phyloP scores from a whole-genome alignment of 2,329 filamentous ascomycete species.

The Aspergillus fischeri region DNA sequence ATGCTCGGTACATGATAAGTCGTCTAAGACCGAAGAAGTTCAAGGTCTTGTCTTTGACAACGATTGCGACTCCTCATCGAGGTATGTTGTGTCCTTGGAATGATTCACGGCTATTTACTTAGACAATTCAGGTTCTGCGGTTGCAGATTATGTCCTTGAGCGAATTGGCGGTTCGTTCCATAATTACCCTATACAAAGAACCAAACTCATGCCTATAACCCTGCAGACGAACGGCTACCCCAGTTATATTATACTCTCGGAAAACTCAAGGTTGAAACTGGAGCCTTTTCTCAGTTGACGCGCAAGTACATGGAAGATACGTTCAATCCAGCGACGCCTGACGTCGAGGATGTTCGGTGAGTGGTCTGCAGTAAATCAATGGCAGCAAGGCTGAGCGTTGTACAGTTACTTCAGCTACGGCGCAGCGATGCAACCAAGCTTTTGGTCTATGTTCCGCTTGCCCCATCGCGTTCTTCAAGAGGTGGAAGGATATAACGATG shows the following conservation, averaged over 20 bases:
- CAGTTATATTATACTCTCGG: conserved; percentile 54
- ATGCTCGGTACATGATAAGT: conserved; percentile 62
- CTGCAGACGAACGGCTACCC: conserved; percentile 48
- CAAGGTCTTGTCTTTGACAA: conserved; percentile 68
- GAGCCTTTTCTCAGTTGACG: conserved; percentile 60
- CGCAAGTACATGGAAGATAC: conserved; percentile 53
- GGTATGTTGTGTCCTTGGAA: conserved; percentile 27
- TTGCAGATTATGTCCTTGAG: conserved; percentile 59
- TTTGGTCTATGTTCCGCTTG: conserved; percentile 55
- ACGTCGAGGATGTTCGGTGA: conserved; percentile 49
- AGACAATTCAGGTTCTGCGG: conserved; percentile 46
- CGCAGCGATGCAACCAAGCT: conserved; percentile 52
- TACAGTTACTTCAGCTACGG: conserved; percentile 60
- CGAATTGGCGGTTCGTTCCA: conserved; percentile 49
- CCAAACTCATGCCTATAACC: conserved; percentile 24
- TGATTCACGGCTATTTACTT: background rate
- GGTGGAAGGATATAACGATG: conserved; percentile 59
- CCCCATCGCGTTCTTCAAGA: conserved; percentile 52
- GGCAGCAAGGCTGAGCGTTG: conserved; percentile 7
- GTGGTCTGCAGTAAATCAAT: conserved; percentile 9
- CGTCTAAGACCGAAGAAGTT: conserved; percentile 59
- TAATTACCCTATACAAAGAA: background rate
- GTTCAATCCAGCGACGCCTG: conserved; percentile 58
- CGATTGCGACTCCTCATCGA: conserved; percentile 59
- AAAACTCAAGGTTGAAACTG: conserved; percentile 53